Conservation (phyloP, 2,329 filamentous ascomycete genomes). For the Curvularia sp. region DNA sequence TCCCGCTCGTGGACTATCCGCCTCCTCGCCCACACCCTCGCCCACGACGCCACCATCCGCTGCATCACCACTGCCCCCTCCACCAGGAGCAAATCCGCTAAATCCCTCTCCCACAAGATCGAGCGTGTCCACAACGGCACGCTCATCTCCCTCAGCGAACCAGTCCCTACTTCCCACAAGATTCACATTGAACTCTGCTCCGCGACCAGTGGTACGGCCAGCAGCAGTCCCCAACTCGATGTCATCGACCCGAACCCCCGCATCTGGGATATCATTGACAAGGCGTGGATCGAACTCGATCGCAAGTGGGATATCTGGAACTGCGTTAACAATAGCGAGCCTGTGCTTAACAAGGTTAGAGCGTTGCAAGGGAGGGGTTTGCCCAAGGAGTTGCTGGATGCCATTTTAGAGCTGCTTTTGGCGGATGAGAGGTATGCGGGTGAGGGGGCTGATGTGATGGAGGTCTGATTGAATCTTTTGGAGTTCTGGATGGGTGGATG, state of each 20-base stretch:
- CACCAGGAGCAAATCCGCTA: constrained; percentile 39
- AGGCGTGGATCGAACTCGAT: constrained; percentile 40
- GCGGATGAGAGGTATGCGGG: constrained; percentile 44
- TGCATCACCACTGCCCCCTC: constrained; percentile 32
- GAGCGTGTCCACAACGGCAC: constrained; percentile 35
- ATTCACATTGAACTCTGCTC: constrained; percentile 38
- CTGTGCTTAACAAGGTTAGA: constrained; percentile 39
- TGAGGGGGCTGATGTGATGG: constrained; percentile 1
- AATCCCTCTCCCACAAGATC: constrained; percentile 27
- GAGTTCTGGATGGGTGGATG: not conserved
- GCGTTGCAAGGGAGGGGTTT: constrained; percentile 39
- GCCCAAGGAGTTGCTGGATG: constrained; percentile 40
- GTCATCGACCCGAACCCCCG: constrained; percentile 40
- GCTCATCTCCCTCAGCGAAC: constrained; percentile 29
- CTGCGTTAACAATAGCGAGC: constrained; percentile 36
- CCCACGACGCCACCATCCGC: constrained; percentile 25
- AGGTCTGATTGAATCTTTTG: not conserved
- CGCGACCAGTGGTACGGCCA: too few species aligned
- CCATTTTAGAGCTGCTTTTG: constrained; percentile 44
- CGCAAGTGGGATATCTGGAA: constrained; percentile 45
- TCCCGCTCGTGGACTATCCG: constrained; percentile 42
- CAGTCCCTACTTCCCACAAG: constrained; percentile 31
- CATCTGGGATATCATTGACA: constrained; percentile 41
- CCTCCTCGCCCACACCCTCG: constrained; percentile 40
- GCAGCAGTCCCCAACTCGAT: constrained; percentile 39